Conservation (phyloP, 176 grass and related monocot species). For the Bothriochloa decipiens region DNA sequence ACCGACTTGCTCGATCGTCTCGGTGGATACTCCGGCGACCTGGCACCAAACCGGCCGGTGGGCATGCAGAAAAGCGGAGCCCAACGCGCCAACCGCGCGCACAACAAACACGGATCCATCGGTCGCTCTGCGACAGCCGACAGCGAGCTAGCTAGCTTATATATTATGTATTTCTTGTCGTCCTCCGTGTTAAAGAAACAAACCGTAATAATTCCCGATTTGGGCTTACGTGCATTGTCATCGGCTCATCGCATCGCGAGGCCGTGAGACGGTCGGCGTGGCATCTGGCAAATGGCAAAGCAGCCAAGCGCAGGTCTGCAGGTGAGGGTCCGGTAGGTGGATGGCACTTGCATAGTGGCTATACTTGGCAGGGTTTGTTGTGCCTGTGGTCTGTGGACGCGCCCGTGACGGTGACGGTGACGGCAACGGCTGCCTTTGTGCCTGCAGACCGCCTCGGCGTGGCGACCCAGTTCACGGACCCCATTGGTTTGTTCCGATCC, state of each 20-base stretch:
- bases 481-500: not conserved
- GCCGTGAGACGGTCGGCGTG: not conserved
- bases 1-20: not conserved
- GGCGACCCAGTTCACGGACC: not conserved
- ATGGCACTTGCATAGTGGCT: not conserved
- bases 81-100: constrained; percentile 19
- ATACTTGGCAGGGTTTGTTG: not conserved
- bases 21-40: not conserved
- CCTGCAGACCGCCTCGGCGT: not conserved
- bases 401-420: not conserved
- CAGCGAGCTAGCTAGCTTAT: not conserved
- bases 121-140: not conserved
- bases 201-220: not conserved
- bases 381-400: not conserved
- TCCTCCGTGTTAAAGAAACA: not conserved
- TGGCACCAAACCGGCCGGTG: constrained; percentile 53
- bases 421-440: not conserved
- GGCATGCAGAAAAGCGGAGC: constrained; percentile 25
- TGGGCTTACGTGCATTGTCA: not conserved
- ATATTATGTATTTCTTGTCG: not conserved
- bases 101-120: not conserved
- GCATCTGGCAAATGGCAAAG: not conserved
- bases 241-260: not conserved
- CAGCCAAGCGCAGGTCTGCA: not conserved
- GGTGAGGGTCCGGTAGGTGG: not conserved